These are phyloP conservation scores for Diplodia sapinea DNA, from an alignment of 2,329 filamentous ascomycete genomes.

Conservation along the genomic window DNA sequence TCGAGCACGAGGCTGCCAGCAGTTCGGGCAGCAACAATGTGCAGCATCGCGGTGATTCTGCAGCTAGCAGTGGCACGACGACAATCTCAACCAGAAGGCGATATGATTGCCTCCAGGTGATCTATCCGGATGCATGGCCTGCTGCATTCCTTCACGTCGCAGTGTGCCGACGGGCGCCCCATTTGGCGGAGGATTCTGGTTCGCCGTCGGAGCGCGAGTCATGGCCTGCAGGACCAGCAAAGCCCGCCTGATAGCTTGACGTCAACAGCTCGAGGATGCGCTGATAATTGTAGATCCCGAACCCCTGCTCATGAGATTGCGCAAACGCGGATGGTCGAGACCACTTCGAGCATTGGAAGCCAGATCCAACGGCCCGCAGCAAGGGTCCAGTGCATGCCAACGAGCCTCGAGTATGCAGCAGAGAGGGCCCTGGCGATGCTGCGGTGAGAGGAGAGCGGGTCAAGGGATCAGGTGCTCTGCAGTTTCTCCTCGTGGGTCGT, in stretches of 20 bases:
- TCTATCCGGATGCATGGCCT: conserved; percentile 8
- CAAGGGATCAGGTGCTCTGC: conserved; percentile 12
- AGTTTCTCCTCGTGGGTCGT: conserved; percentile 10
- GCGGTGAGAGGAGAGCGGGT: conserved; percentile 12
- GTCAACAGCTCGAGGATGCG: conserved; percentile 11
- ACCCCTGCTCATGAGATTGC: conserved; percentile 15
- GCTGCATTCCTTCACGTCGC: conserved; percentile 11
- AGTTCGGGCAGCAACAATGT: conserved; percentile 6
- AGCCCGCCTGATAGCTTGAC: conserved; percentile 8
- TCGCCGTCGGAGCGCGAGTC: conserved; percentile 20
- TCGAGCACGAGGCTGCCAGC: background rate
- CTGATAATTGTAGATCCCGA: conserved; percentile 23
- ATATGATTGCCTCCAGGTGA: conserved; percentile 12
- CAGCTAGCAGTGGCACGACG: conserved; percentile 1
- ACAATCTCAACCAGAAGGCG: background rate
- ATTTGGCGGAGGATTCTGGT: conserved; percentile 4
- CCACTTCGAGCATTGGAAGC: background rate
- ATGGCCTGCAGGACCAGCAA: background rate
- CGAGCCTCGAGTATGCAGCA: conserved; percentile 1
- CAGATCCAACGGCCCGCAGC: conserved; percentile 2
- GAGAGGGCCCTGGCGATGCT: conserved; percentile 8
- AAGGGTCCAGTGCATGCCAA: background rate
- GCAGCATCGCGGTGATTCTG: background rate
- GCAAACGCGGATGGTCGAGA: conserved; percentile 2
- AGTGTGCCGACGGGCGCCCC: conserved; percentile 24